Evolutionary conservation across 345 rosid species (phyloP), one percentile per base, ranked within the genome.

Genomic region (Eucalyptus rudis): DNA sequence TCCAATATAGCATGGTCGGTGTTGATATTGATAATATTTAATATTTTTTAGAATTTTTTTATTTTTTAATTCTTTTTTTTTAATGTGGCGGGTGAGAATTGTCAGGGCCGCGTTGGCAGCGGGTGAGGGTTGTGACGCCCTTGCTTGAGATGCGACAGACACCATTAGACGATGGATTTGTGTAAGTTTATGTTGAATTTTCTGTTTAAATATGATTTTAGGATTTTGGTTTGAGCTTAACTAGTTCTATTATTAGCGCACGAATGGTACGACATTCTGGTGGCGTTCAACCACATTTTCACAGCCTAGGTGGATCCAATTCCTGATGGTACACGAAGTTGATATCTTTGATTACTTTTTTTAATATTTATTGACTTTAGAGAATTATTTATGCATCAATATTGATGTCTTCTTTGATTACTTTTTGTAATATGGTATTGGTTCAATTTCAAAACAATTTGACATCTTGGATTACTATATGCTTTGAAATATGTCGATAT

Each of bases 1-100:
- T 52, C 4, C 8, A 52, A 52, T 52, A 19, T 52, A 52, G 58
- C 4, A 52, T 0, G 0, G 4, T 7, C 0, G 0, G 4, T 51
- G 20, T 0, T 19, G 1, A 52, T 19, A 19, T 7, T 4, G 0
- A 7, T 0, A 52, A 52, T 19, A 3, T 19, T 52, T 1, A 3
- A 7, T 50, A 15, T 16, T 16, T 50, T 16, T 16, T 16, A 6
- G 1, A 17, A 0, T 7, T 52, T 19, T 50, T 51, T 52, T 3
- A 0, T 50, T 51, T 17, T 6, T 6, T 50, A 14, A 2, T 17
- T 50, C 0, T 50, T 50, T 0, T 15, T 2, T 50, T 17, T 51
- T 51, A 51, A 52, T 52, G 24, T 52, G 24, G 10, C 4, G 0
- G 0, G 56, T 52, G 56, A 52, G 56, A 52, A 52, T 19, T 19